These are phyloP conservation scores for Cercospora sp. DNA, from an alignment of 2,329 filamentous ascomycete genomes.

Conservation along the genomic window DNA sequence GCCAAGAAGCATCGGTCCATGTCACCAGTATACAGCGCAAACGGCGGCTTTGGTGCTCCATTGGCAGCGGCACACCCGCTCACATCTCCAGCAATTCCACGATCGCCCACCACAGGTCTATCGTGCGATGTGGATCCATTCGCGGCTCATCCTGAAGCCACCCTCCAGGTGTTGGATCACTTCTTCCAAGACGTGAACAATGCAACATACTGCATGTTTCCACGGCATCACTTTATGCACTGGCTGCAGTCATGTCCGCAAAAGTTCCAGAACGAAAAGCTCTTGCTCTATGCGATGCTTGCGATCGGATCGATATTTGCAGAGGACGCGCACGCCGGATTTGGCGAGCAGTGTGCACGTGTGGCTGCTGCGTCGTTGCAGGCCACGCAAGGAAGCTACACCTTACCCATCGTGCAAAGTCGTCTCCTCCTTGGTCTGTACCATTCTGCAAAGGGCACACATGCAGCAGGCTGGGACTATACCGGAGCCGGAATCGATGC, in stretches of 20 bases:
- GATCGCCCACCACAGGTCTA: constrained; percentile 37
- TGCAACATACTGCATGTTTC: constrained; percentile 58
- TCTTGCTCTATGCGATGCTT: constrained; percentile 62
- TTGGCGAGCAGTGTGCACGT: constrained; percentile 52
- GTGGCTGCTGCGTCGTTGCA: constrained; percentile 61
- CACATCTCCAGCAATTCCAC: constrained; percentile 28
- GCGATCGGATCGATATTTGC: constrained; percentile 60
- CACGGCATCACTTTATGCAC: constrained; percentile 53
- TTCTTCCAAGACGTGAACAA: constrained; percentile 61
- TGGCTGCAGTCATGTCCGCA: constrained; percentile 55
- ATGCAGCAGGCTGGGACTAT: constrained; percentile 63
- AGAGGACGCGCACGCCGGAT: constrained; percentile 45
- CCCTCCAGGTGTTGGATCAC: constrained; percentile 55
- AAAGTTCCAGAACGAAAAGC: constrained; percentile 50
- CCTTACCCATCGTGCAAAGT: constrained; percentile 66
- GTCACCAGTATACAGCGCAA: constrained; percentile 28
- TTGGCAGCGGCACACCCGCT: constrained; percentile 21
- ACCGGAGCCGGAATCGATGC: constrained; percentile 63
- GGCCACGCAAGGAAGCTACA: constrained; percentile 54
- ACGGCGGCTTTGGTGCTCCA: constrained; percentile 10
- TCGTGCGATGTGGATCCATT: constrained; percentile 57
- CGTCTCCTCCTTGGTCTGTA: constrained; percentile 68
- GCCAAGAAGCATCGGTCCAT: constrained; percentile 37
- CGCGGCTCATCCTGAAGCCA: constrained; percentile 51
- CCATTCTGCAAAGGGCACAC: constrained; percentile 62